Percentiles rank a stretch among this genome's conserved stretches.
Conservation (phyloP, 1,284 basidiomycete species). For the Bjerkandera adusta region DNA sequence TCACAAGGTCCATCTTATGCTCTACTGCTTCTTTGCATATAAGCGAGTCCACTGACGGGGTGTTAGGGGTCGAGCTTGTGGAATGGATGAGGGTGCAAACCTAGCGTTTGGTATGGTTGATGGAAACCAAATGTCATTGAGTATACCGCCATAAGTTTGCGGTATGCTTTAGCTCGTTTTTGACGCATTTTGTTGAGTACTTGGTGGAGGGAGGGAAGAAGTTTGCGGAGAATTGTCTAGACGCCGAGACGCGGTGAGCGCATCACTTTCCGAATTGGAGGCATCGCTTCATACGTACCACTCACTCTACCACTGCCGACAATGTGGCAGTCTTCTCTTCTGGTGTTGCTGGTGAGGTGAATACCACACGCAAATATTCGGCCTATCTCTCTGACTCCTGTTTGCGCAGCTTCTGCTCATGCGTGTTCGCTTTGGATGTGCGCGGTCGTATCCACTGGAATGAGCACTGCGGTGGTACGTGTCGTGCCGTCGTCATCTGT, state of each 20-base stretch:
- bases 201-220: slow-evolving; percentile 3
- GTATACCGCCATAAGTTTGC: slow-evolving; percentile 90
- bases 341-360: too few relatives aligned
- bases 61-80: slow-evolving; percentile 6
- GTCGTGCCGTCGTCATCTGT: background rate
- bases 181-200: slow-evolving; percentile 67
- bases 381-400: too few relatives aligned
- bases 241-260: too few relatives aligned
- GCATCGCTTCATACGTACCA: too few relatives aligned
- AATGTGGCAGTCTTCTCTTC: too few relatives aligned
- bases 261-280: too few relatives aligned
- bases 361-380: too few relatives aligned
- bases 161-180: slow-evolving; percentile 90
- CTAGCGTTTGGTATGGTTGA: slow-evolving; percentile 87
- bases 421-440: slow-evolving; percentile 47
- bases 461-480: slow-evolving; percentile 57
- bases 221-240: slow-evolving; percentile 7
- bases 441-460: slow-evolving; percentile 64
- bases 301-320: too few relatives aligned
- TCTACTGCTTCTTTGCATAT: slow-evolving; percentile 73
- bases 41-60: slow-evolving; percentile 73
- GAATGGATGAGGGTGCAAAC: slow-evolving; percentile 39
- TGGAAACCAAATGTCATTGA: slow-evolving; percentile 84
- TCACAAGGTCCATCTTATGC: slow-evolving; percentile 71
- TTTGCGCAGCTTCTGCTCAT: too few relatives aligned